Evolutionary conservation across 768 basidiomycete genomes (phyloP), one percentile per base, ranked within the genome.

Genomic region (Clathrus columnatus): DNA sequence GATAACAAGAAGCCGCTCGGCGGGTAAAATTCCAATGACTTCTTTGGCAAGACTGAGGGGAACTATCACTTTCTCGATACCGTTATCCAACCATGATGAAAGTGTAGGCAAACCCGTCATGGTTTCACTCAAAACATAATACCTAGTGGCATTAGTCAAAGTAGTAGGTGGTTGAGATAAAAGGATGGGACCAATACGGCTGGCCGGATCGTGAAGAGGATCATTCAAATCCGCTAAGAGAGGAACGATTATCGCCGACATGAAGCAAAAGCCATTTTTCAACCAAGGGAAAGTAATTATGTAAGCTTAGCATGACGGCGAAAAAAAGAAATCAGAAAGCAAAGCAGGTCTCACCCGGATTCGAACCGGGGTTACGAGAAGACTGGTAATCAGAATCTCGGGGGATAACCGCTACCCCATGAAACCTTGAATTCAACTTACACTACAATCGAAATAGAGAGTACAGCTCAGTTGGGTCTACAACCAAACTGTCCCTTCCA

Each of bases 31-130:
- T n/a, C 78, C 82, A 45, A 87, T 79, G 46, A 87, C 73, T 48
- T 80, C 80, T 65, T 81, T 83, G 27, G 78, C 85, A 62, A 75
- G 75, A n/a, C 80, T 68, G 43, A 82, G 75, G 18, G 84, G 78
- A 0, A 92, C 75, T 36, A 96, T 82, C 63, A 92, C 75, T 68
- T 89, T 93, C 61, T 84, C 79, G 1, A 84, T 81, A 21, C 94
- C 92, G 20, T 72, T 71, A 68, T 97, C 89, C 27, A 99, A 79
- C 73, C 75, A 78, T 20, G 78, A 69, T 55, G 81, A 72, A 6
- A 55, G 61, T 83, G 73, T 21, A 78, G 71, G 52, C 85, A 83
- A n/a, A n/a, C 75, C 64, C 14, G 68, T 57, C 60, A 73, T 70
- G 53, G 74, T 66, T 53, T 88, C 81, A 61, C 83, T 71, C 48